Percentiles rank a stretch among this genome's conserved stretches.
These are phyloP conservation scores for Saturnispora serradocipensis DNA, from an alignment of 805 yeast species.

Conservation along the genomic window DNA sequence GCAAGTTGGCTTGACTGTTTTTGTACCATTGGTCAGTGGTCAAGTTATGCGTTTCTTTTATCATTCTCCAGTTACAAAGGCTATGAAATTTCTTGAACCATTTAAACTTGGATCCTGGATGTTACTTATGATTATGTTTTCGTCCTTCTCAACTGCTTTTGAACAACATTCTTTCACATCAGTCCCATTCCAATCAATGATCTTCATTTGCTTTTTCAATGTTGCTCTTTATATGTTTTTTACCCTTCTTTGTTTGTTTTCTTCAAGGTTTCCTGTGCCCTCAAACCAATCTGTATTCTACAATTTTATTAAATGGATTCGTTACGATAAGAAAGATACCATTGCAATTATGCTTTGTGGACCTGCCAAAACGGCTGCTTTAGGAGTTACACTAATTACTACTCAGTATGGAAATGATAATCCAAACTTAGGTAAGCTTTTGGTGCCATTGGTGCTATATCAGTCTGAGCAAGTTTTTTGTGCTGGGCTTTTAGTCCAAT, in stretches of 20 bases:
- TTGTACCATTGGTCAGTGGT: conserved; percentile 81
- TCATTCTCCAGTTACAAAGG: conserved; percentile 55
- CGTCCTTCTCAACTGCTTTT: conserved; percentile 44
- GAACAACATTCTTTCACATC: conserved; percentile 51
- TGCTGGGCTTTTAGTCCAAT: conserved; percentile 38
- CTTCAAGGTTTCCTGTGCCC: conserved; percentile 52
- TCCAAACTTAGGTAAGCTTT: conserved; percentile 53
- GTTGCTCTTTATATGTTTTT: conserved; percentile 70
- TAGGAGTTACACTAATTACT: conserved; percentile 73
- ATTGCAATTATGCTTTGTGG: conserved; percentile 79
- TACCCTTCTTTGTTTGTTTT: conserved; percentile 50
- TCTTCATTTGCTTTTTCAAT: conserved; percentile 76
- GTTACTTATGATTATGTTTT: conserved; percentile 50
- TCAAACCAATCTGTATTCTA: conserved; percentile 44
- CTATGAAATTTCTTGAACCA: conserved; percentile 44
- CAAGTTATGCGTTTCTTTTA: conserved; percentile 65
- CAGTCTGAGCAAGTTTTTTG: conserved; percentile 80
- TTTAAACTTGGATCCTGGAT: conserved; percentile 70
- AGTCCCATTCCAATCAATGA: conserved; percentile 46
- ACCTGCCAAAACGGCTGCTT: conserved; percentile 87
- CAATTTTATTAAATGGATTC: conserved; percentile 34
- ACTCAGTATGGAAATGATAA: conserved; percentile 50
- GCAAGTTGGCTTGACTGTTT: conserved; percentile 69
- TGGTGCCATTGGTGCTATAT: conserved; percentile 76
- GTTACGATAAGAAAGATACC: conserved; percentile 60